Evolutionary conservation across 202 grass and related monocot genomes (phyloP).

Genomic region (Carex arenaria): DNA sequence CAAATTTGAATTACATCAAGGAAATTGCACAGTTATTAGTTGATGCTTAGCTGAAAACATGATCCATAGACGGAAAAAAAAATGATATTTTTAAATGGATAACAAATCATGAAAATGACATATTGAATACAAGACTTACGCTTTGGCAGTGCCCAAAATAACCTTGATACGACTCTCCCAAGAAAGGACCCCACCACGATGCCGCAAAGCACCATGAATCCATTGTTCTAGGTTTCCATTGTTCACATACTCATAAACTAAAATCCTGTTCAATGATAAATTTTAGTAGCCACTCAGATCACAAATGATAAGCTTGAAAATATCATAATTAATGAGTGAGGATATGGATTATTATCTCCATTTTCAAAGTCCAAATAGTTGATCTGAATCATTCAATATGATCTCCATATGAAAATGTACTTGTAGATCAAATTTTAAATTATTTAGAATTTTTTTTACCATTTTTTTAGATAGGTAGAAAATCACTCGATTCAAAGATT

Average conservation of each 20-base stretch:
- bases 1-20: not conserved
- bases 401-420: too few relatives aligned
- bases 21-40: not conserved
- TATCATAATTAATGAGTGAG: not conserved
- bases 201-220: conserved; percentile 81
- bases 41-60: not conserved
- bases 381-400: too few relatives aligned
- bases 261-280: conserved; percentile 36
- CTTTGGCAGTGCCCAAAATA: conserved; percentile 77
- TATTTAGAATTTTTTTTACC: not conserved
- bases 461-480: too few relatives aligned
- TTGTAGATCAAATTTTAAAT: too few relatives aligned
- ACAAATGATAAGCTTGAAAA: not conserved
- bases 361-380: too few relatives aligned
- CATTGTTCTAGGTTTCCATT: conserved; percentile 96
- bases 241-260: conserved; percentile 82
- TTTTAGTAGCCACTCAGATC: not conserved
- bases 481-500: too few relatives aligned
- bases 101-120: not conserved
- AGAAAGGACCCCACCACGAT: conserved; percentile 49
- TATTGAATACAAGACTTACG: conserved; percentile 48
- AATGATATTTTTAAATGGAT: too few relatives aligned
- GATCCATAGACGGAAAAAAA: too few relatives aligned
- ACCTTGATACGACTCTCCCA: conserved; percentile 97
- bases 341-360: too few relatives aligned